Base-by-base conservation (phyloP, 768 basidiomycete species). In the Symmetrospora coprosmae region DNA sequence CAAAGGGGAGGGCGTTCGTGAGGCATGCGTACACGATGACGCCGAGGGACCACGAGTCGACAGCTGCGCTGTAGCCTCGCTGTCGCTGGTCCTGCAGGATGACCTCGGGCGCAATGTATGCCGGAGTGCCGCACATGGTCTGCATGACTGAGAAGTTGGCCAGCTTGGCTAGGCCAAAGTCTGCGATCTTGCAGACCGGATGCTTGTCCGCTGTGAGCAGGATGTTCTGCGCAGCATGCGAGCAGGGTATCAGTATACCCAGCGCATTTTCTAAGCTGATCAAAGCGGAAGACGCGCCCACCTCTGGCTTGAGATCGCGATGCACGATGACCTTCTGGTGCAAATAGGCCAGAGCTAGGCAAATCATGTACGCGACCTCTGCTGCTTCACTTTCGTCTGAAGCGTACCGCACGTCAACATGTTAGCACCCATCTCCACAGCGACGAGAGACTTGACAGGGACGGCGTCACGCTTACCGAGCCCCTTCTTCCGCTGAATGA, bases 91-190 rank as follows among this genome's bases (percentile, higher is more conserved):
- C 75, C 41, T 76, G 72, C 48, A 96, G 85, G 31, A 99, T 87
- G 66, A 96, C 91, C 60, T 72, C 68, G 4, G 65, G 68, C 1
- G 64, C 67, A 17, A 94, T 81, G 71, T 96, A 96, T 65, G 81
- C 82, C 0, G 92, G 92, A 0, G 94, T 99, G 3, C 92, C 92
- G 67, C 92, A 96, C 85, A 91, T 87, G 0, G 91, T 92, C 81
- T 86, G 67, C 17, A 74, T 16, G 64, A 87, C 87, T 65, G 78
- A 70, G 64, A 81, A 82, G 64, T 87, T 82, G 23, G 87, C 81
- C n/a, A 84, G 81, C 71, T 97, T 99, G 0, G 92, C 91, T 6
- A 96, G 79, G 2, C 92, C 92, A 70, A 94, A 99, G 72, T 96
- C 92, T 2, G 92, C 91, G 16, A 96, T 83, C 70, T 96, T 96